Conservation (phyloP, 2,329 filamentous ascomycete species). For the Fusarium nygamai region DNA sequence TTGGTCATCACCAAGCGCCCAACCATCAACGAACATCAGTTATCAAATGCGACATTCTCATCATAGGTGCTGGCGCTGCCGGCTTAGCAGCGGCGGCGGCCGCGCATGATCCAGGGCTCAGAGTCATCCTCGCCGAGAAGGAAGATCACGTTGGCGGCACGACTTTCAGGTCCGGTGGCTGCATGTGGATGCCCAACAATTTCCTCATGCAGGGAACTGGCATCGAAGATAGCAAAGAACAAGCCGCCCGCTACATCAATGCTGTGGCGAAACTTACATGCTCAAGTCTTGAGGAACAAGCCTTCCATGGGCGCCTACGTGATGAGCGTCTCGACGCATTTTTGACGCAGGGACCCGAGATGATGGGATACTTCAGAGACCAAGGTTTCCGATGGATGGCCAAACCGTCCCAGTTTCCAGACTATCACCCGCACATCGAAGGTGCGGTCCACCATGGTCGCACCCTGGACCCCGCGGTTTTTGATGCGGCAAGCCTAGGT, state of each 20-base stretch:
- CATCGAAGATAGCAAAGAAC: not conserved
- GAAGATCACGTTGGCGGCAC: not conserved
- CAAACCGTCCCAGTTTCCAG: not conserved
- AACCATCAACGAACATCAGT: not conserved
- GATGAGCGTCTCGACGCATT: not conserved
- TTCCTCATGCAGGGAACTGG: not conserved
- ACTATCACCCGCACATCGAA: not conserved
- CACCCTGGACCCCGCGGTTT: not conserved
- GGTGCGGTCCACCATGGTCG: not conserved
- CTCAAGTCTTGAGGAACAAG: not conserved
- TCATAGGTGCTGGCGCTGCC: not conserved
- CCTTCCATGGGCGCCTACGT: not conserved
- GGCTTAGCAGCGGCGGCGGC: not conserved
- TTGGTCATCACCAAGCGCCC: not conserved
- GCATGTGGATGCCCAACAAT: not conserved
- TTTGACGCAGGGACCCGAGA: not conserved
- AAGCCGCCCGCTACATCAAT: not conserved
- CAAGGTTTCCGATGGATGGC: not conserved
- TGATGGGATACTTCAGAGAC: not conserved
- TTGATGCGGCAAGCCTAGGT: not conserved
- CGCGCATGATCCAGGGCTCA: not conserved
- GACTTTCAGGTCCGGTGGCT: not conserved
- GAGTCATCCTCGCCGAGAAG: not conserved
- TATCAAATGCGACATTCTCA: not conserved
- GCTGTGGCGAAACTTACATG: not conserved